Percentiles rank a stretch among this genome's conserved stretches.
Evolutionary conservation across 331 rosid species (phyloP).

Genomic region (Quercus phellos): DNA sequence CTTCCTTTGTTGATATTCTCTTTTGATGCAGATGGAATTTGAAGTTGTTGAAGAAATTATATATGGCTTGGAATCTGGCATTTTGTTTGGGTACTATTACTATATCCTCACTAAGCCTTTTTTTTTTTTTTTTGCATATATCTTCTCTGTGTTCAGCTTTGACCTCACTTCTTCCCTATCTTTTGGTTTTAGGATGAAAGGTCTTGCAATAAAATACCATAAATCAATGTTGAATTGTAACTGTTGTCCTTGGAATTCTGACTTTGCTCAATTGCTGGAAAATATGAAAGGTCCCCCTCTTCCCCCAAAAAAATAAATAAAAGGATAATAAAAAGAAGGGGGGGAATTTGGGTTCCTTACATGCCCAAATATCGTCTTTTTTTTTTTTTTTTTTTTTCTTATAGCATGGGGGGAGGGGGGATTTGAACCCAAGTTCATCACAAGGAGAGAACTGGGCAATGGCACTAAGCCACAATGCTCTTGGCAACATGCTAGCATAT

Average conservation of each 20-base stretch:
- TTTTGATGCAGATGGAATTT: conserved; percentile 75
- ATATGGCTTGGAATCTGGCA: conserved; percentile 94
- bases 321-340: no score
- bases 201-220: neutral
- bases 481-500: no score
- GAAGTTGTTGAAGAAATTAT: conserved; percentile 96
- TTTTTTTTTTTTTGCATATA: neutral
- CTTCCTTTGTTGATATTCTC: conserved; percentile 16
- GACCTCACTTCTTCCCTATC: conserved; percentile 17
- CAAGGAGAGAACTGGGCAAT: no score
- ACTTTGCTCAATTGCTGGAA: neutral
- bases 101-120: conserved; percentile 8
- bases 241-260: neutral
- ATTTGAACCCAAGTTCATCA: no score
- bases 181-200: conserved; percentile 12
- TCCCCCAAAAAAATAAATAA: neutral
- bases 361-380: neutral
- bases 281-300: neutral
- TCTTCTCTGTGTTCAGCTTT: conserved; percentile 9
- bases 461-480: no score
- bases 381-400: no score
- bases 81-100: conserved; percentile 86
- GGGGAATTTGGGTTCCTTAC: neutral
- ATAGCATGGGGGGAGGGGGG: no score
- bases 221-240: neutral